phyloP scores from a whole-genome alignment of 345 rosid species.

The Cochlearia excelsa region DNA sequence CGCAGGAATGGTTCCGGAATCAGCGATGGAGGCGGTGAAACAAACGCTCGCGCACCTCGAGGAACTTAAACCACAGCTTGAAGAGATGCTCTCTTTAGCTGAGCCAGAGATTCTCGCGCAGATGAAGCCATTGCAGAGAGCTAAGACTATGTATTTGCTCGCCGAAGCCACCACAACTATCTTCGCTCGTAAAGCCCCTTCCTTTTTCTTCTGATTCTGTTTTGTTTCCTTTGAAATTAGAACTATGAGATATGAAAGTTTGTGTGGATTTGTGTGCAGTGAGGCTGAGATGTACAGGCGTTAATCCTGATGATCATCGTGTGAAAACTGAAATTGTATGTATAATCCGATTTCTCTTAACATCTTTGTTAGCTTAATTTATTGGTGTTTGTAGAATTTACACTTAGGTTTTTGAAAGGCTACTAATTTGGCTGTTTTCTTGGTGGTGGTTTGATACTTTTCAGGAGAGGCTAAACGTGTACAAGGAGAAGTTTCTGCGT shows the following conservation, averaged over 20 bases:
- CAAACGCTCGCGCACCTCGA: slow-evolving; percentile 44
- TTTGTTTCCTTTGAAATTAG: neutral
- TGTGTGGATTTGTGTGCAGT: slow-evolving; percentile 44
- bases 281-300: slow-evolving; percentile 77
- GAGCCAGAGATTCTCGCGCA: slow-evolving; percentile 62
- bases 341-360: slow-evolving; percentile 14
- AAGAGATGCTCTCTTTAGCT: slow-evolving; percentile 49
- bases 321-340: slow-evolving; percentile 84
- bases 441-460: slow-evolving; percentile 7
- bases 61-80: slow-evolving; percentile 51
- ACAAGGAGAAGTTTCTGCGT: slow-evolving; percentile 61
- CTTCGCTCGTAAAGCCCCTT: slow-evolving; percentile 46
- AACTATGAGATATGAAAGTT: slow-evolving; percentile 9
- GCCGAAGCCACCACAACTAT: slow-evolving; percentile 70
- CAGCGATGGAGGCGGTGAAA: slow-evolving; percentile 64
- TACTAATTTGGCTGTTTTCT: neutral
- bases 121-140: slow-evolving; percentile 69
- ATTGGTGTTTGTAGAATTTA: slow-evolving; percentile 22
- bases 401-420: neutral
- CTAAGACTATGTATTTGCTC: slow-evolving; percentile 57
- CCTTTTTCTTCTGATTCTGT: neutral
- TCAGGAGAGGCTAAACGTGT: slow-evolving; percentile 75
- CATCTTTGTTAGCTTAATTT: slow-evolving; percentile 18
- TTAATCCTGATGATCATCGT: slow-evolving; percentile 78
- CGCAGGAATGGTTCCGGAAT: slow-evolving; percentile 48